Percentiles rank a stretch among this genome's conserved stretches.
Conservation (phyloP, 2,329 filamentous ascomycete species). For the Alternaria novae-zelandiae region DNA sequence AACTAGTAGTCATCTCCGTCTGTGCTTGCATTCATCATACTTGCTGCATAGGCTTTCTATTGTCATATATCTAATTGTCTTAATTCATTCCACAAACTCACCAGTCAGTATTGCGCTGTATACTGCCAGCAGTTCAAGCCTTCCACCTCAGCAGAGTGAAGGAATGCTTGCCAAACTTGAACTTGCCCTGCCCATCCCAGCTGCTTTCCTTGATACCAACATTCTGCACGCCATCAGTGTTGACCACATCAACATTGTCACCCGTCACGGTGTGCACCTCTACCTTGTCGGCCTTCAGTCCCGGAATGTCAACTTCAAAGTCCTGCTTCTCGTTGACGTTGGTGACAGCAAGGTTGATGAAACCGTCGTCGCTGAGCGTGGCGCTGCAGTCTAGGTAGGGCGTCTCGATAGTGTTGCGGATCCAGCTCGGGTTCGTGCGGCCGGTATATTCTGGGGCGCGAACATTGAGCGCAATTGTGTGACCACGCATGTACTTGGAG, state of each 20-base stretch:
- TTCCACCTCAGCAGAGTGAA: conserved; percentile 71
- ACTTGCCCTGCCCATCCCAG: conserved; percentile 69
- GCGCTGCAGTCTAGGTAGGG: conserved; percentile 75
- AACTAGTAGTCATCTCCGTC: background rate
- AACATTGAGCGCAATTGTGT: conserved; percentile 71
- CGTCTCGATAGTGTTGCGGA: conserved; percentile 69
- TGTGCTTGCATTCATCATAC: background rate
- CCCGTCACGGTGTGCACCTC: conserved; percentile 70
- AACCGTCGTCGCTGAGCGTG: conserved; percentile 64
- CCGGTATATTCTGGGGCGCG: conserved; percentile 69
- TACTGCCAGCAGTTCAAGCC: background rate
- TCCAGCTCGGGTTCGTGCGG: conserved; percentile 69
- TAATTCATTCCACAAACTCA: background rate
- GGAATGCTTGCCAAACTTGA: conserved; percentile 72
- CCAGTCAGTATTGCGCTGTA: background rate
- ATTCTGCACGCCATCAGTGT: conserved; percentile 67
- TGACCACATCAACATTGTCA: conserved; percentile 62
- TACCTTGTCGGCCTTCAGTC: conserved; percentile 57
- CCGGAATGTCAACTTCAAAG: conserved; percentile 66
- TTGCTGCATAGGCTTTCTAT: background rate
- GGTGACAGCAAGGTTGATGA: conserved; percentile 71
- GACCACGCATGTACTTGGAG: conserved; percentile 75
- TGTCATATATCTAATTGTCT: background rate
- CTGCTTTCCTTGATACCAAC: conserved; percentile 66
- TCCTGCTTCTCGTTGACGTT: conserved; percentile 69